phyloP scores from a whole-genome alignment of 2,329 filamentous ascomycete genomes.

The Colletotrichum sp. region DNA sequence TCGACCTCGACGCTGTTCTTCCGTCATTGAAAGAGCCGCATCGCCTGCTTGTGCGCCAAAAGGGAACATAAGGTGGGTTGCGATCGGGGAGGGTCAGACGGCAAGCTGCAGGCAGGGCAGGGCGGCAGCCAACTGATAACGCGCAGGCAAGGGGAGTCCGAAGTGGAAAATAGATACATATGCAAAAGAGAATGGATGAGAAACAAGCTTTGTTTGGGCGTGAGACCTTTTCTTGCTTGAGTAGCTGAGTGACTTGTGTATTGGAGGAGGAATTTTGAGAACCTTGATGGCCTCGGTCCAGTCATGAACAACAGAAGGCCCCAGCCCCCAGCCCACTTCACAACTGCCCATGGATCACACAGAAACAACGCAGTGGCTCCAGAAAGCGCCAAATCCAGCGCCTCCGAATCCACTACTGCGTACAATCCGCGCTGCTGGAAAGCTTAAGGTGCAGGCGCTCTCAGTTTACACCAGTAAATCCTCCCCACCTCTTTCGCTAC shows the following conservation, averaged over 20 bases:
- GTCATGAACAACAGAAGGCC: neutral
- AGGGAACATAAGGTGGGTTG: neutral
- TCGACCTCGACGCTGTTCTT: neutral
- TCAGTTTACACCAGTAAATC: neutral
- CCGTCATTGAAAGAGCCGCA: neutral
- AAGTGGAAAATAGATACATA: neutral
- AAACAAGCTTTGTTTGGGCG: constrained; percentile 14
- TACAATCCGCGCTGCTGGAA: neutral
- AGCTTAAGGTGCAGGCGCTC: constrained; percentile 13
- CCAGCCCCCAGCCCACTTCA: neutral
- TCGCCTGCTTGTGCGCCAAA: neutral
- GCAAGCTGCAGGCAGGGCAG: constrained; percentile 2
- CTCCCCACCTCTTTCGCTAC: neutral
- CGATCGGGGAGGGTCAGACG: constrained; percentile 3
- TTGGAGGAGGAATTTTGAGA: neutral
- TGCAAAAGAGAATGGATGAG: neutral
- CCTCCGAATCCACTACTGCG: constrained; percentile 4
- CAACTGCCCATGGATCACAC: neutral
- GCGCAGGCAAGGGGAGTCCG: neutral
- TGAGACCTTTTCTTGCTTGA: neutral
- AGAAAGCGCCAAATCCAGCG: neutral
- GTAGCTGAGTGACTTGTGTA: neutral
- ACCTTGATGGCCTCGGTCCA: neutral
- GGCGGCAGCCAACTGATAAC: neutral
- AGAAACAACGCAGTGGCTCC: constrained; percentile 16